phyloP scores from a whole-genome alignment of 768 basidiomycete species.

The Chlorophyllum brunneum region DNA sequence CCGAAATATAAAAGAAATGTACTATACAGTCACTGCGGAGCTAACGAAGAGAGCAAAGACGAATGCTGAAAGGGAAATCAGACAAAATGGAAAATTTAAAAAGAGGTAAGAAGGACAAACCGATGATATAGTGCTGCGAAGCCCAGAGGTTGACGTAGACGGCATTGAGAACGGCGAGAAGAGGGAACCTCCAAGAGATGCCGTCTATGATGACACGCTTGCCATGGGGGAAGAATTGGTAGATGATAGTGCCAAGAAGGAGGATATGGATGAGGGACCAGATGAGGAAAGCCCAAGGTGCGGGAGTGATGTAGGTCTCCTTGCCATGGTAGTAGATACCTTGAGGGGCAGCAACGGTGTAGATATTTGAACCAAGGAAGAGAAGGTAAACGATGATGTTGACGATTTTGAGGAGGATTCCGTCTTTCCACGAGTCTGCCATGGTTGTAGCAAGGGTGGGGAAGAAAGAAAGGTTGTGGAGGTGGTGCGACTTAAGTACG shows the following conservation, averaged over 20 bases:
- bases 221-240: constrained; percentile 79
- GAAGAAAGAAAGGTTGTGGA: background rate
- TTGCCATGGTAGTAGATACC: constrained; percentile 71
- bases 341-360: constrained; percentile 74
- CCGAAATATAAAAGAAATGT: constrained; percentile 20
- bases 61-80: constrained; percentile 55
- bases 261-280: constrained; percentile 92
- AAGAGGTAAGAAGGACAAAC: constrained; percentile 26
- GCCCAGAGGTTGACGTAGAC: constrained; percentile 89
- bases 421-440: constrained; percentile 72
- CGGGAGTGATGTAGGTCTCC: constrained; percentile 93
- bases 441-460: constrained; percentile 31
- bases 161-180: constrained; percentile 83
- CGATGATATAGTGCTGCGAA: constrained; percentile 64
- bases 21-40: constrained; percentile 54
- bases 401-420: constrained; percentile 76
- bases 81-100: background rate
- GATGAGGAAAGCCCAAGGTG: constrained; percentile 87
- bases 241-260: constrained; percentile 86
- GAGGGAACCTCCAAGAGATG: constrained; percentile 87
- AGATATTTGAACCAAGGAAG: constrained; percentile 89
- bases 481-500: constrained; percentile 19
- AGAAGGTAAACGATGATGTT: constrained; percentile 83
- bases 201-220: constrained; percentile 82
- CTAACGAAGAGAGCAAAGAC: constrained; percentile 86